These are phyloP conservation scores for Vitis hybrid DNA, from an alignment of 177 flowering plant species.

Conservation along the genomic window DNA sequence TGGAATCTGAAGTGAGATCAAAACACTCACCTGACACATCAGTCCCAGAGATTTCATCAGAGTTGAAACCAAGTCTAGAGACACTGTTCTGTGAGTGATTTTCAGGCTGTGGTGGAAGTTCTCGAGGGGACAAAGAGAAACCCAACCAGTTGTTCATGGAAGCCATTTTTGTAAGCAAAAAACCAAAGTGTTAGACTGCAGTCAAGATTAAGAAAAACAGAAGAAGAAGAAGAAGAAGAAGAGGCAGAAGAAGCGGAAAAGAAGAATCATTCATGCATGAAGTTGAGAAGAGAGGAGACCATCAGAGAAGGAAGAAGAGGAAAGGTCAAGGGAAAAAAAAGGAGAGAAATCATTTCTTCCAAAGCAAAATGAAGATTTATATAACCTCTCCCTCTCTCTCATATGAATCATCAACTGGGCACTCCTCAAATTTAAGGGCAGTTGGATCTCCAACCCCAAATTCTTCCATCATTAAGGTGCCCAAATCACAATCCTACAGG, in stretches of 20 bases:
- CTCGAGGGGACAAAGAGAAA: slow-evolving; percentile 84
- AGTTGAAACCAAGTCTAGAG: slow-evolving; percentile 36
- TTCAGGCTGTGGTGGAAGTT: slow-evolving; percentile 27
- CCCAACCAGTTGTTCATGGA: slow-evolving; percentile 87
- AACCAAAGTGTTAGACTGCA: neutral
- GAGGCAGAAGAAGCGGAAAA: neutral
- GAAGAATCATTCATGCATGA: slow-evolving; percentile 33
- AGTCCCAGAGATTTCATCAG: slow-evolving; percentile 40
- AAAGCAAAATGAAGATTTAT: slow-evolving; percentile 33
- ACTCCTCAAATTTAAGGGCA: slow-evolving; percentile 20
- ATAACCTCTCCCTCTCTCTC: slow-evolving; percentile 16
- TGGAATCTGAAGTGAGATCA: slow-evolving; percentile 48
- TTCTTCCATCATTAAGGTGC: slow-evolving; percentile 2
- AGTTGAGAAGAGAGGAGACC: slow-evolving; percentile 3
- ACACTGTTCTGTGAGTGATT: slow-evolving; percentile 26
- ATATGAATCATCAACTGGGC: slow-evolving; percentile 22
- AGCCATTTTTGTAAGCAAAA: slow-evolving; percentile 24
- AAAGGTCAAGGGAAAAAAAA: slow-evolving; percentile 23
- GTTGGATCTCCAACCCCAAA: slow-evolving; percentile 16
- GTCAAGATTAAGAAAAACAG: neutral
- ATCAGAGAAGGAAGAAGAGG: slow-evolving; percentile 25
- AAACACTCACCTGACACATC: slow-evolving; percentile 44
- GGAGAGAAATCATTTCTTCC: slow-evolving; percentile 28
- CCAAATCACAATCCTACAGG: slow-evolving; percentile 10
- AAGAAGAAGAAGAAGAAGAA: neutral